Base-by-base conservation (phyloP, 2,329 filamentous ascomycete genomes). In the Fusarium globosum region DNA sequence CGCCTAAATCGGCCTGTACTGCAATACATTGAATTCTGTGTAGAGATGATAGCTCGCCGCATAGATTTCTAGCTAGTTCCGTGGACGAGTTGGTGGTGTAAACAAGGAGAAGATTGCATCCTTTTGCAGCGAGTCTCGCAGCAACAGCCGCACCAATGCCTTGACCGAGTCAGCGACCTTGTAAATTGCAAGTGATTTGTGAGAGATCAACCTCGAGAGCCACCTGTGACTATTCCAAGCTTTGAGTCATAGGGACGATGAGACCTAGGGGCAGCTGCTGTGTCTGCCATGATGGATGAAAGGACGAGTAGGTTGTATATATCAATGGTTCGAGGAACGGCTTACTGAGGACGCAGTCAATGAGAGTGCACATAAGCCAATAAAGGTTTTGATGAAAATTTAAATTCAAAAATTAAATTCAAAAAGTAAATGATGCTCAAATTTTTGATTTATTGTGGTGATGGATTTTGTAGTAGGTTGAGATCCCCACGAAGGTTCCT, bases 61-160 rank as follows among this genome's bases (percentile, higher is more conserved):
- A 85, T 18, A 91, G 83, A 28, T 85, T 78, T 63, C 83, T 76
- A 14, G 89, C 87, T 53, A 80, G 82, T 46, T 83, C 76, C 23
- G 82, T 83, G 4, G 89, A 91, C 6, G 84, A 85, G 64, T 88
- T 84, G 53, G 88, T 89, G 16, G 88, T 88, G 80, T 90, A 91
- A 79, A 89, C 89, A 67, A 91, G 82, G 51, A 91, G 81, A 21
- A 92, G 81, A 63, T 87, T 87, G 80, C 86, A 86, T 59, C 90
- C 90, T 81, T 91, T 91, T 78, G 84, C 84, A 38, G 89, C 90
- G 16, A 92, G 85, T 62, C 89, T 87, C 49, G 83, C 83, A 60
- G 85, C 88, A 53, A 90, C 88, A 33, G 88, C 88, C 26, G 88
- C 88, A 35, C 90, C 90, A 65, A 92, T 91, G 65, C 89, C 89